Evolutionary conservation across 352 stramenopile genomes (phyloP).

Genomic region (Phytophthora tentaculata): DNA sequence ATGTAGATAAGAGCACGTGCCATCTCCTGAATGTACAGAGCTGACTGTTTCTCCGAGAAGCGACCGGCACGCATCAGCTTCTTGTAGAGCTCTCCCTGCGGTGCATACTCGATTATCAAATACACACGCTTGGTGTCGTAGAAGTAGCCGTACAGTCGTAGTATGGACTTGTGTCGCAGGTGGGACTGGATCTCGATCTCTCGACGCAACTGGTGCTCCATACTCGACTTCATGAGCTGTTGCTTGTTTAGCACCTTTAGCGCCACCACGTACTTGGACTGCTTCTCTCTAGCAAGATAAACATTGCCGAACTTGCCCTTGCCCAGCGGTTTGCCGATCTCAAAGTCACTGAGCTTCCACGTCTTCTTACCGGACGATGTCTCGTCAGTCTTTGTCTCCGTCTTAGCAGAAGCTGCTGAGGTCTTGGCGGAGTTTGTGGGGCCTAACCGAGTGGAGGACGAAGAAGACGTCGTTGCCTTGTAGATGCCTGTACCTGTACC

Average conservation of each 20-base stretch:
- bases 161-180: constrained; percentile 97
- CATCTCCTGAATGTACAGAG: constrained; percentile 96
- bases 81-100: constrained; percentile 99
- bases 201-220: constrained; percentile 98
- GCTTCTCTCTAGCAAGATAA: constrained; percentile 98
- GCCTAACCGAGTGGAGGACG: neutral
- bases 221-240: constrained; percentile 96
- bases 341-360: constrained; percentile 98
- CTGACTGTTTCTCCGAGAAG: constrained; percentile 94
- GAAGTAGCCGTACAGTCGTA: constrained; percentile 99
- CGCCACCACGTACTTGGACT: constrained; percentile 98
- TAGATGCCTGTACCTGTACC: constrained; percentile 17
- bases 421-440: constrained; percentile 1
- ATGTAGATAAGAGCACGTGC: constrained; percentile 96
- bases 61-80: constrained; percentile 90
- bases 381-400: constrained; percentile 20
- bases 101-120: constrained; percentile 99
- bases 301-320: constrained; percentile 99
- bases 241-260: constrained; percentile 99
- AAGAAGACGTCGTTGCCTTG: constrained; percentile 13
- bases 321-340: constrained; percentile 98
- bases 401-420: constrained; percentile 2
- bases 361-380: constrained; percentile 45
- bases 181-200: constrained; percentile 99
- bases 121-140: constrained; percentile 99